Conservation (phyloP, 768 basidiomycete species). For the Kwoniella dendrophila region DNA sequence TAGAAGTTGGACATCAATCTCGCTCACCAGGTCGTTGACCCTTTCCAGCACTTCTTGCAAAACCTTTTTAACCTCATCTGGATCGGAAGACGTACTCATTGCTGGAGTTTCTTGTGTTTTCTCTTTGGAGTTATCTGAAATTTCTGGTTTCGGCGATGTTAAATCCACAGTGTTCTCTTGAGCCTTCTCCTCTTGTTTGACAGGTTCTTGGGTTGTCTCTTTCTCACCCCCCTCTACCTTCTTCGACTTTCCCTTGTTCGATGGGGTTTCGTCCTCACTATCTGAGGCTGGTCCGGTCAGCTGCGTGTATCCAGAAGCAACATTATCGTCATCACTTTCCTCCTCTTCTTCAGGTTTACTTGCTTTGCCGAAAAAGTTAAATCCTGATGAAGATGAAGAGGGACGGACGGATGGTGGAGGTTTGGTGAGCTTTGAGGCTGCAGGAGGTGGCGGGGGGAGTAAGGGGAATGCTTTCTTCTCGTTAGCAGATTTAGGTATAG, state of each 20-base stretch:
- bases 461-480: slow-evolving; percentile 23
- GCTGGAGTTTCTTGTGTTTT: not conserved
- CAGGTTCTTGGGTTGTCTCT: slow-evolving; percentile 5
- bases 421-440: slow-evolving; percentile 19
- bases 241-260: slow-evolving; percentile 15
- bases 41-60: slow-evolving; percentile 40
- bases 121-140: slow-evolving; percentile 7
- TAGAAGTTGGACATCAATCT: not conserved
- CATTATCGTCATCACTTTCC: slow-evolving; percentile 35
- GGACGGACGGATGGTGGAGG: slow-evolving; percentile 13
- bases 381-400: slow-evolving; percentile 10
- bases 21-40: slow-evolving; percentile 41
- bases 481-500: not conserved
- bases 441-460: slow-evolving; percentile 27
- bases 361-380: slow-evolving; percentile 29
- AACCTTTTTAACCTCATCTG: slow-evolving; percentile 29
- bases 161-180: slow-evolving; percentile 1
- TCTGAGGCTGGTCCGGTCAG: slow-evolving; percentile 33
- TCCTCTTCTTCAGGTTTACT: slow-evolving; percentile 18
- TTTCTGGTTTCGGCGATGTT: not conserved
- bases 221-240: too few relatives aligned
- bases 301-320: slow-evolving; percentile 35
- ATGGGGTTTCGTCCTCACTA: slow-evolving; percentile 27
- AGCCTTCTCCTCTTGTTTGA: not conserved
- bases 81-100: not conserved